Evolutionary conservation across 805 yeast genomes (phyloP).

Genomic region (Starmerella bacillaris): DNA sequence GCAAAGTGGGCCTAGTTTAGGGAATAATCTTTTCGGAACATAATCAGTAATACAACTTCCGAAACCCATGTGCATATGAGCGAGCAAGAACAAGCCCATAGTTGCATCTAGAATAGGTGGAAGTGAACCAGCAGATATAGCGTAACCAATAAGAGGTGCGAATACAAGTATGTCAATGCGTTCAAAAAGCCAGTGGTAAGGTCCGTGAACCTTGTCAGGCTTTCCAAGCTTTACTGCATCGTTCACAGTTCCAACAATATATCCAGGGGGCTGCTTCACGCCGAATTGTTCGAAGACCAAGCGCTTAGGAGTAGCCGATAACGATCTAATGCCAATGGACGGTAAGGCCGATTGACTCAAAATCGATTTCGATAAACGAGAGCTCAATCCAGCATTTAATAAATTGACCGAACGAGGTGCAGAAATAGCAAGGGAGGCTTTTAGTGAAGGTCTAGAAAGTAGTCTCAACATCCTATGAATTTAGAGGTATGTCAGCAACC

Average conservation of each 20-base stretch:
- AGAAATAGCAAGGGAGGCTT: no score
- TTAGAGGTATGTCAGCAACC: no score
- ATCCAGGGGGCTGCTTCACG: conserved; percentile 73
- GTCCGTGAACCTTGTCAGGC: conserved; percentile 51
- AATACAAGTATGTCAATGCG: conserved; percentile 48
- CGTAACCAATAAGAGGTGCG: conserved; percentile 59
- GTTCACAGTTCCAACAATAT: conserved; percentile 81
- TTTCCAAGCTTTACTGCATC: conserved; percentile 64
- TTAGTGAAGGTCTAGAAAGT: neutral
- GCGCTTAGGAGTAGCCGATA: conserved; percentile 12
- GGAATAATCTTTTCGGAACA: conserved; percentile 73
- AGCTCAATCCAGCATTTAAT: no score
- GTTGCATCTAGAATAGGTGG: conserved; percentile 56
- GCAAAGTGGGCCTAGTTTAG: conserved; percentile 53
- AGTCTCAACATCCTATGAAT: neutral
- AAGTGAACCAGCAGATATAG: conserved; percentile 57
- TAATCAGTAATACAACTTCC: conserved; percentile 85
- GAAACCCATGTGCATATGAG: conserved; percentile 74
- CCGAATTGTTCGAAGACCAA: conserved; percentile 18
- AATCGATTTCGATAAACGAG: no score
- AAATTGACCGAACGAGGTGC: no score
- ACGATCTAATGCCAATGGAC: conserved; percentile 2
- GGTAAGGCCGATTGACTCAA: no score
- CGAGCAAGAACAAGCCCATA: conserved; percentile 44
- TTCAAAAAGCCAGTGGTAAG: conserved; percentile 89